These are phyloP conservation scores for Ascodesmis nigricans DNA, from an alignment of 495 filamentous ascomycete species.

Conservation along the genomic window DNA sequence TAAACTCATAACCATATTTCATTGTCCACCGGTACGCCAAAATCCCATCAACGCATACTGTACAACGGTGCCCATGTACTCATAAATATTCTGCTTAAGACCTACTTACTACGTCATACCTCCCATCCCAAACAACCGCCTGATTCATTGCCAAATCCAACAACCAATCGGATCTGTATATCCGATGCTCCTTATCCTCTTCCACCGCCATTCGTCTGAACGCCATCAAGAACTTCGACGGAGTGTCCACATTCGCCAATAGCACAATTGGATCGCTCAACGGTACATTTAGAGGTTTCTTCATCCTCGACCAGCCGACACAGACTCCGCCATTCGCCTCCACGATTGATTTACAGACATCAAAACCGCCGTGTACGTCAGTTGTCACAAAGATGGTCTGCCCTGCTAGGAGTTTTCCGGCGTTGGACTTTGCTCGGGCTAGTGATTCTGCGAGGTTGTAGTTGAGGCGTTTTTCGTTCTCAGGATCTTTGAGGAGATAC, in stretches of 20 bases:
- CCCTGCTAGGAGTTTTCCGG: slow-evolving; percentile 45
- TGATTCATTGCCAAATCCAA: slow-evolving; percentile 76
- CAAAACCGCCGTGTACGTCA: slow-evolving; percentile 52
- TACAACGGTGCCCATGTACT: no score
- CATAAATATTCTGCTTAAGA: background rate
- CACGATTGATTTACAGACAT: slow-evolving; percentile 64
- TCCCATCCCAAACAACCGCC: slow-evolving; percentile 38
- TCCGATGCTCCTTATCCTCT: slow-evolving; percentile 46
- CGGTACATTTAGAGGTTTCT: slow-evolving; percentile 11
- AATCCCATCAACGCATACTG: no score
- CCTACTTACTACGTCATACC: slow-evolving; percentile 35
- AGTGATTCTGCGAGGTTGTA: slow-evolving; percentile 45
- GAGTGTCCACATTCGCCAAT: slow-evolving; percentile 40
- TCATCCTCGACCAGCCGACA: slow-evolving; percentile 36
- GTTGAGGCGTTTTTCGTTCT: slow-evolving; percentile 44
- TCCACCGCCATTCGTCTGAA: slow-evolving; percentile 57
- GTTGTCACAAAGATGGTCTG: slow-evolving; percentile 63
- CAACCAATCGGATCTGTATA: slow-evolving; percentile 74
- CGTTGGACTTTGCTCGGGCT: slow-evolving; percentile 47
- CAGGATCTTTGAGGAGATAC: slow-evolving; percentile 44
- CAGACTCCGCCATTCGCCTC: slow-evolving; percentile 73
- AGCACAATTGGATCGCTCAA: slow-evolving; percentile 45
- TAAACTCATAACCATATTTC: no score
- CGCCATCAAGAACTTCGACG: slow-evolving; percentile 48
- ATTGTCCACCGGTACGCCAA: no score